These are phyloP conservation scores for Anisodus acutangulus DNA, from an alignment of 257 asterid genomes.

Conservation along the genomic window DNA sequence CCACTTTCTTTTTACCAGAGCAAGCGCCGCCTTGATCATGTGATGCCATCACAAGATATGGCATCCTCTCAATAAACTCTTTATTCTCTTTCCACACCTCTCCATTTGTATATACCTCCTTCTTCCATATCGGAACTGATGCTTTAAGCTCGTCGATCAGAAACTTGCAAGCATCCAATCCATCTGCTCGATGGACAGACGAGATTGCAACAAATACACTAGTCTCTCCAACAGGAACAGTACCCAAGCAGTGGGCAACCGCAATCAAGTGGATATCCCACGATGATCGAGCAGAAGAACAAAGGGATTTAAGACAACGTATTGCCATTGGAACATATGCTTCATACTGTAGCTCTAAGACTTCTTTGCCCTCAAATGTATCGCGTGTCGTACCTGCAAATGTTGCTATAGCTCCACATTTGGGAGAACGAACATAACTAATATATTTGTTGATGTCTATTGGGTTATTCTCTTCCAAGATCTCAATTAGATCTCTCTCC, in stretches of 20 bases:
- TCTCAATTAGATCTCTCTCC: constrained; percentile 73
- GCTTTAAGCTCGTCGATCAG: constrained; percentile 93
- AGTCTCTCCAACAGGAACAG: constrained; percentile 87
- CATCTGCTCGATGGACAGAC: constrained; percentile 77
- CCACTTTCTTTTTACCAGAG: constrained; percentile 48
- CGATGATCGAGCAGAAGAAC: constrained; percentile 76
- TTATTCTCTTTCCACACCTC: constrained; percentile 97
- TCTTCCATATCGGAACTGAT: constrained; percentile 95
- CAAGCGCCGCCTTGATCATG: constrained; percentile 32
- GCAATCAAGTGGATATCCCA: constrained; percentile 76
- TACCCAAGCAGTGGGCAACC: constrained; percentile 78
- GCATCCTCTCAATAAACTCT: constrained; percentile 73
- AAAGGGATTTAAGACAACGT: constrained; percentile 74
- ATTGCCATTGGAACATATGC: constrained; percentile 94
- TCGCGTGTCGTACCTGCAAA: constrained; percentile 95
- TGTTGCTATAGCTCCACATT: constrained; percentile 92
- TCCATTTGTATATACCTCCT: constrained; percentile 87
- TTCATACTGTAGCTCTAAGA: constrained; percentile 82
- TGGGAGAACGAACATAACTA: constrained; percentile 69
- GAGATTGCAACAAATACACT: constrained; percentile 85
- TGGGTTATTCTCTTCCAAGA: constrained; percentile 65
- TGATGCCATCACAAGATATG: constrained; percentile 50
- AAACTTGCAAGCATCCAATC: constrained; percentile 84
- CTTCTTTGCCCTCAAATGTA: constrained; percentile 75
- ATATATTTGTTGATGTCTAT: constrained; percentile 69